Base-by-base conservation (phyloP, 2,329 filamentous ascomycete genomes). In the Onygena corvina region DNA sequence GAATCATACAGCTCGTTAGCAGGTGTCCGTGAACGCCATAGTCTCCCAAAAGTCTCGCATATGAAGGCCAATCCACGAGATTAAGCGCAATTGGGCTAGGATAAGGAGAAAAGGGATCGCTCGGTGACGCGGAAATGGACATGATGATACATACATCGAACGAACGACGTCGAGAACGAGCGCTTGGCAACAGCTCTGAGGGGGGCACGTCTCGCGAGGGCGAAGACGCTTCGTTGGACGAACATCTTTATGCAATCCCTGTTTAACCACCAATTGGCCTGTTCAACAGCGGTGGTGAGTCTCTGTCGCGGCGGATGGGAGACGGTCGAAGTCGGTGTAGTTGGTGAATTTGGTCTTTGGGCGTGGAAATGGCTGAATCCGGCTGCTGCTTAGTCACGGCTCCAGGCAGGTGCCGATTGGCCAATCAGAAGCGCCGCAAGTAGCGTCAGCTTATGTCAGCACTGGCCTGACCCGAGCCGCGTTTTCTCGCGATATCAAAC, bases 171-270 rank as follows among this genome's bases (percentile, higher is more conserved):
- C 50, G 69, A 66, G 60, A 72, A 72, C 8, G 68, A 63, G 60
- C 70, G 69, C 53, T 61, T 60, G 56, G 67, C 62, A 56, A 70
- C 51, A 54, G 67, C 62, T 58, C 67, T 60, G 57, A 64, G 57
- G 49, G 68, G 69, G 54, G 67, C 63, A 59, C 68, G 70, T 64
- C 67, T 65, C 49, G 67, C 70, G 55, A 71, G 62, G 59, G 66
- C 63, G 61, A 67, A 66, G 58, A 64, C 68, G 58, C 67, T 66
- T 59, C 68, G 70, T 63, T 67, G 67, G 57, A 67, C 64, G 64
- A 70, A 72, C 71, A 71, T 73, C 63, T 60, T 54, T 44, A 59
- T 47, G 35, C 33, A 46, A 40, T 52, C 21, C 50, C 47, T 47
- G 46, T 50, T 45, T 34, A 23, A 3, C 33, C 31, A 16, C 46